Evolutionary conservation across 306 rosid species (phyloP).

Genomic region (Vicia villosa): DNA sequence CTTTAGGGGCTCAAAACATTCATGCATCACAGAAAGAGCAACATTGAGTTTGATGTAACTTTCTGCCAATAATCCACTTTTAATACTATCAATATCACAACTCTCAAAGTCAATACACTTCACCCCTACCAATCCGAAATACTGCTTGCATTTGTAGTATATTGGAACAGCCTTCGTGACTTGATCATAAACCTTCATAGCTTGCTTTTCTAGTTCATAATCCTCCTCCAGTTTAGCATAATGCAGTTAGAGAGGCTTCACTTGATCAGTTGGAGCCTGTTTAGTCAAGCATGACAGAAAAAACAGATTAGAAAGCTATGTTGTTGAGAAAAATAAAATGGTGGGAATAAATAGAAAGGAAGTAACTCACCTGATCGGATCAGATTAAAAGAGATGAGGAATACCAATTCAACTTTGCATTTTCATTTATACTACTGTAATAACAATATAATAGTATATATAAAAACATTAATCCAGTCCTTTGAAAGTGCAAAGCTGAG

Average conservation of each 20-base stretch:
- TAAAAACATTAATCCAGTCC: too few relatives aligned
- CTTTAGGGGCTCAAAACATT: constrained; percentile 83
- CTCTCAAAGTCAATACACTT: constrained; percentile 25
- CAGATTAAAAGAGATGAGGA: too few relatives aligned
- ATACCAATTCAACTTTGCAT: too few relatives aligned
- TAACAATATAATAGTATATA: too few relatives aligned
- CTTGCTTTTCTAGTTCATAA: constrained; percentile 47
- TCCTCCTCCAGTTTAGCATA: constrained; percentile 55
- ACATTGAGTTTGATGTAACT: constrained; percentile 67
- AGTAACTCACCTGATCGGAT: too few relatives aligned
- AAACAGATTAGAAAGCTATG: too few relatives aligned
- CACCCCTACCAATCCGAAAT: too few relatives aligned
- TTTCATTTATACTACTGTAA: too few relatives aligned
- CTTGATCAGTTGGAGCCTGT: constrained; percentile 51
- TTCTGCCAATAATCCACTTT: constrained; percentile 46
- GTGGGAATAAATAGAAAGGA: too few relatives aligned
- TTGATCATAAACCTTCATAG: constrained; percentile 50
- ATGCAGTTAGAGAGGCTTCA: constrained; percentile 47
- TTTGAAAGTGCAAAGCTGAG: too few relatives aligned
- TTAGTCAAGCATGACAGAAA: constrained; percentile 34
- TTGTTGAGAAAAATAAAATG: too few relatives aligned
- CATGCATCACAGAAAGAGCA: constrained; percentile 82
- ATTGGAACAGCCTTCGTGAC: constrained; percentile 52
- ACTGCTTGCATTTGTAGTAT: too few relatives aligned
- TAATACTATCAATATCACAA: constrained; percentile 20